Conservation (phyloP, 139 green algal species). For the Volvox reticuliferus region DNA sequence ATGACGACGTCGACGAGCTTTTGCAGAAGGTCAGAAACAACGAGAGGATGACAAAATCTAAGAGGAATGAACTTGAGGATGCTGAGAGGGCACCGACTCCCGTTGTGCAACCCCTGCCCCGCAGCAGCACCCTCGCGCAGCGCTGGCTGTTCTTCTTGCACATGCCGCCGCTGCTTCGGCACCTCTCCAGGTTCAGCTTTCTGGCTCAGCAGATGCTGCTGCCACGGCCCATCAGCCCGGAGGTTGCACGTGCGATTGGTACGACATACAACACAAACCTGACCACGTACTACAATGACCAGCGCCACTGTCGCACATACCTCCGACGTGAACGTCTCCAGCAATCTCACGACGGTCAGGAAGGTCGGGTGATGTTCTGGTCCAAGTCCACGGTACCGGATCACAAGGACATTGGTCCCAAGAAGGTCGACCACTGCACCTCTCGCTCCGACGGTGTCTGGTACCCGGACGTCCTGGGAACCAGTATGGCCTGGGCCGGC, state of each 20-base stretch:
- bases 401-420: conserved; percentile 18
- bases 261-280: neutral
- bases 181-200: conserved; percentile 59
- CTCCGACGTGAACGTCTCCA: neutral
- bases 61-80: neutral
- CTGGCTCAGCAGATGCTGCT: conserved; percentile 68
- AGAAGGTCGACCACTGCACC: conserved; percentile 52
- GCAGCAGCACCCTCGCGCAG: neutral
- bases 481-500: conserved; percentile 59
- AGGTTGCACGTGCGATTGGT: neutral
- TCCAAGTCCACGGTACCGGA: neutral
- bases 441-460: conserved; percentile 55
- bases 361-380: conserved; percentile 14
- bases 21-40: neutral
- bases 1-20: no score
- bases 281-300: conserved; percentile 39
- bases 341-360: neutral
- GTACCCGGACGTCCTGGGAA: conserved; percentile 54
- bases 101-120: conserved; percentile 65
- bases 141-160: conserved; percentile 69
- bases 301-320: conserved; percentile 13
- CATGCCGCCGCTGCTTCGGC: conserved; percentile 60
- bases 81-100: conserved; percentile 45
- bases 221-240: neutral
- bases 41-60: no score